phyloP scores from a whole-genome alignment of 169 alveolate species.

The Miamiensis avidus region DNA sequence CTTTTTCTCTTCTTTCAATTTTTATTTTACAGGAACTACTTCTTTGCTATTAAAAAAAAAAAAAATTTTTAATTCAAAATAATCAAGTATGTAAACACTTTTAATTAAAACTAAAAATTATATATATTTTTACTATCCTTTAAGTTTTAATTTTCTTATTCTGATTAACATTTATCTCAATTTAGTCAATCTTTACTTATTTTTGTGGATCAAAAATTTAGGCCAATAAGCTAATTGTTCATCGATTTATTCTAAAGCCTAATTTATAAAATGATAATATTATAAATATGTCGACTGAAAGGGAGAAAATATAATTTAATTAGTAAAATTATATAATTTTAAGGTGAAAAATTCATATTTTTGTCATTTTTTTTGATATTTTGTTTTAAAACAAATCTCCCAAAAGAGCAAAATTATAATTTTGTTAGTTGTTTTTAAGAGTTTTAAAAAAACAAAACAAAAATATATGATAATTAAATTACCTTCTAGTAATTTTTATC shows the following conservation, averaged over 20 bases:
- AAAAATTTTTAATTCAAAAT: no score
- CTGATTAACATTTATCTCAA: constrained; percentile 95
- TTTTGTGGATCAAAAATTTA: constrained; percentile 93
- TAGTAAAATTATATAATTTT: no score
- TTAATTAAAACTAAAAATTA: background rate
- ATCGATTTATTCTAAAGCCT: constrained; percentile 95
- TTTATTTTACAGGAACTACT: constrained; percentile 94
- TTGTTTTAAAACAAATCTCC: no score
- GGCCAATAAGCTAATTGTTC: constrained; percentile 94
- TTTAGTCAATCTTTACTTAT: constrained; percentile 96
- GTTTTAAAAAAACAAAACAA: background rate
- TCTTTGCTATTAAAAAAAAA: constrained; percentile 27
- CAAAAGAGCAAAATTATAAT: background rate
- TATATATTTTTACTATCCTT: constrained; percentile 57
- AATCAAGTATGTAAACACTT: no score
- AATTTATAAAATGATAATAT: constrained; percentile 42
- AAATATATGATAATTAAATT: background rate
- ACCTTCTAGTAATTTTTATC: constrained; percentile 86
- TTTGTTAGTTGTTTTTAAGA: background rate
- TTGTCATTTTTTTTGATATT: no score
- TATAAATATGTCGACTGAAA: no score
- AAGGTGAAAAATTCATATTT: no score
- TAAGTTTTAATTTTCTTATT: constrained; percentile 88
- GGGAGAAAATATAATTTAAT: no score
- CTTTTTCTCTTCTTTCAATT: constrained; percentile 98